Percentiles rank a stretch among this genome's conserved stretches.
Conservation (phyloP, 805 yeast species). For the Yamadazyma philogaea region DNA sequence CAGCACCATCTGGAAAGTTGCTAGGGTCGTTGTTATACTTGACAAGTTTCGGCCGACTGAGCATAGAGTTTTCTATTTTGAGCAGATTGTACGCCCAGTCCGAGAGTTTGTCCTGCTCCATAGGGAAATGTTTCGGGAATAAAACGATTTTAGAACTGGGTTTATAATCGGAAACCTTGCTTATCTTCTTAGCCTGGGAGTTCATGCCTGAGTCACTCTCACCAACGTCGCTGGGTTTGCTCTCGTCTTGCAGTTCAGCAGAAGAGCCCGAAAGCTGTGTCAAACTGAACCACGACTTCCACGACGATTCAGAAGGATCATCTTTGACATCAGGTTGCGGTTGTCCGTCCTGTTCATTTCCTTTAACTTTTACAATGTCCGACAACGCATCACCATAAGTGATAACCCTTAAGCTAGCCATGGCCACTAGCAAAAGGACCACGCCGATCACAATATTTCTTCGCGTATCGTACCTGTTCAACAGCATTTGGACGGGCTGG, state of each 20-base stretch:
- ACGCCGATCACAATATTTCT: background rate
- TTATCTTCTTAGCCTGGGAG: background rate
- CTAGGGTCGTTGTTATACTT: slow-evolving; percentile 1
- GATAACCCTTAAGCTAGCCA: slow-evolving; percentile 1
- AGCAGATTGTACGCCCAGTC: slow-evolving; percentile 3
- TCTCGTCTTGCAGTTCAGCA: background rate
- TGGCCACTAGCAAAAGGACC: background rate
- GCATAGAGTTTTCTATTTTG: background rate
- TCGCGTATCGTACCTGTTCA: background rate
- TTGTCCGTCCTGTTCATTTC: background rate
- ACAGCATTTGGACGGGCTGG: background rate
- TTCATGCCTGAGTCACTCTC: background rate
- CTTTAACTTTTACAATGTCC: background rate
- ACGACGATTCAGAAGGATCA: background rate
- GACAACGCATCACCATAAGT: slow-evolving; percentile 1
- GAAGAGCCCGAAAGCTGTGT: background rate
- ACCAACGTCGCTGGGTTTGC: background rate
- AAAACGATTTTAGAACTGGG: slow-evolving; percentile 2
- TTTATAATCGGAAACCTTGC: slow-evolving; percentile 4
- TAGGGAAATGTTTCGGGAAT: slow-evolving; percentile 12
- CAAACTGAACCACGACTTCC: background rate
- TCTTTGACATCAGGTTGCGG: background rate
- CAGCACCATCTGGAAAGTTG: too few species aligned
- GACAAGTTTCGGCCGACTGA: background rate
- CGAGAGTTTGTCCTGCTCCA: slow-evolving; percentile 2